Base-by-base conservation (phyloP, 2,329 filamentous ascomycete species). In the Talaromyces sp. region DNA sequence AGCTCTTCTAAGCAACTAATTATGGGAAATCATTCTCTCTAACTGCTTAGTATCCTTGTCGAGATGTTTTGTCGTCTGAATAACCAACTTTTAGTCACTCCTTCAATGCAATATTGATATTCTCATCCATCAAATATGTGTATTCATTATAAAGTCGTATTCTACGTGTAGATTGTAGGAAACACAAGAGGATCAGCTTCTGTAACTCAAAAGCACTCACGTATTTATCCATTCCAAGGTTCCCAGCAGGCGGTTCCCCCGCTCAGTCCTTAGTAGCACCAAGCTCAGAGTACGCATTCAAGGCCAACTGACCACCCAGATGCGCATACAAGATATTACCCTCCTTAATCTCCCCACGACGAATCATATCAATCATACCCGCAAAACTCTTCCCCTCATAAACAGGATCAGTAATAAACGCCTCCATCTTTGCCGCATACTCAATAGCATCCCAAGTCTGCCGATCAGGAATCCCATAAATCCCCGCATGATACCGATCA, bases 331-430 rank as follows among this genome's bases (percentile, higher is more conserved):
- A 65, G 29, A 90, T 82, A 63, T 87, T 88, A n/a, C 83, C 84
- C 0, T 79, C 79, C 3, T 72, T 70, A 52, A 90, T 84, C 67
- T 86, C 82, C 0, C 82, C 86, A 46, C 80, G 82, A 57, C 75
- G 80, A 16, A 89, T 82, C 75, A 89, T 73, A 66, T 86, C 85
- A 60, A 89, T 82, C 85, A 90, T 80, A 0, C 87, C 87, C 3
- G 86, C 86, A 68, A 90, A 73, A 61, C 84, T 88, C 80, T 90
- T 90, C 1, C 88, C 88, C 72, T 89, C 87, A 64, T 90, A 90
- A 1, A 90, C 87, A 0, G 87, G 87, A 65, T 90, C 87, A 0
- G 86, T 90, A 57, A 90, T 87, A 62, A 90, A 86, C 0, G 82
- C 87, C 74, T 90, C 88, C 1, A 83, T 88, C 53, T 76, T 70